Evolutionary conservation across 139 green algal species (phyloP), one percentile per base, ranked within the genome.

Genomic region (Coelastrella sp.): DNA sequence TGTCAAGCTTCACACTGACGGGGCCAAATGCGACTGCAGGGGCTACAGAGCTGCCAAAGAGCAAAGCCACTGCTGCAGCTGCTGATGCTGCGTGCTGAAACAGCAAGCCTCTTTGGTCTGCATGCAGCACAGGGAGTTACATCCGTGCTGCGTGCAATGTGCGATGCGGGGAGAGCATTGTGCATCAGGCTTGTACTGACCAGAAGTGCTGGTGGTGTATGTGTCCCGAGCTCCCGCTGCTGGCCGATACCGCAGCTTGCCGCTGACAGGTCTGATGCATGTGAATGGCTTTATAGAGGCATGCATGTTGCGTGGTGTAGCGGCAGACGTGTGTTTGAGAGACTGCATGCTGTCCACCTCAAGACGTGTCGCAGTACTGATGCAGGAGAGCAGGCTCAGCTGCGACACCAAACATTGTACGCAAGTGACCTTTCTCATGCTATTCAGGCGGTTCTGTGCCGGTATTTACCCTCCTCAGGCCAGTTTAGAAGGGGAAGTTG

Each of bases 1-100:
- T 54, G 14, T 88, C 68, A 4, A 91, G 80, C 23, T 88, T 88
- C 4, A 91, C 80, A 5, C 17, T 56, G 10, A 91, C 88, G 6
- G 88, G n/a, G n/a, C n/a, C n/a, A n/a, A n/a, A n/a, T n/a, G n/a
- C n/a, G n/a, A n/a, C n/a, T n/a, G n/a, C n/a, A n/a, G n/a, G n/a
- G n/a, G n/a, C n/a, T n/a, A n/a, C n/a, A 32, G 68, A 17, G 16
- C n/a, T 8, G 8, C 68, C 68, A n/a, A 76, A 23, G 11, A 88
- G 22, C 66, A 91, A 47, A 3, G 75, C 20, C 13, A 65, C 79
- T 47, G 79, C 80, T 74, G 88, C 88, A 54, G 86, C 64, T 32
- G 88, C 79, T 79, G 82, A 79, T 56, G 57, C 64, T 54, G 57
- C 16, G 16, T 5, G 7, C 32, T 78, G 64, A 17, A 73, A 17